Evolutionary conservation across 164 flowering plant genomes (phyloP), one percentile per base, ranked within the genome.

Genomic region (Sedum album): DNA sequence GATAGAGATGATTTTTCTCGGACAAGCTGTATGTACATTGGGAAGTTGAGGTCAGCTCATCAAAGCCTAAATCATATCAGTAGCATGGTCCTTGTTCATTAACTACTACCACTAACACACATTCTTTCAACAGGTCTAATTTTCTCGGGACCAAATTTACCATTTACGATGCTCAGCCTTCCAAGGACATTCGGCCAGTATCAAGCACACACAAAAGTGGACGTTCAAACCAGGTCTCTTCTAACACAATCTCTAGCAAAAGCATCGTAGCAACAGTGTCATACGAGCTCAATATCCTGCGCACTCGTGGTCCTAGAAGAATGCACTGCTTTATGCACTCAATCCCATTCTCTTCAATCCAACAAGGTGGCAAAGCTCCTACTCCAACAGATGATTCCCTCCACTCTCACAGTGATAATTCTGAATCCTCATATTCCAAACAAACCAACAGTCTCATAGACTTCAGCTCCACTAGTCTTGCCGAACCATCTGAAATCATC

Each of bases 111-210:
- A 41, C 18, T 65, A 23, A 66, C 39, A 44, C 21, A 1, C 1
- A 31, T 73, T 41, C 31, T 38, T 60, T 76, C 66, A 57, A 64
- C 91, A 92, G 97, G 82, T 92, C 96, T 60, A 92, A 92, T 79
- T 92, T 92, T 70, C 75, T 90, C 57, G 96, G 96, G 18, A 88
- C 97, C 74, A 90, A 90, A 77, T 92, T 92, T 74, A 77, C 79
- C 28, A 71, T 92, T 23, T 83, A 79, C 66, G 89, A 90, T 66
- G 74, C 76, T 69, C 90, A 81, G 68, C 80, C 82, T 67, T 82
- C 88, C 20, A 55, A 66, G 11, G 73, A 79, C 66, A 35, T 81
- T 65, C 70, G 76, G 26, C 60, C 70, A 41, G 69, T 72, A 67
- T 77, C 86, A 31, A 77, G 69, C 17, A 4, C 18, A 44, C n/a